phyloP scores from a whole-genome alignment of 305 asterid genomes.

The Fraxinus greggii region DNA sequence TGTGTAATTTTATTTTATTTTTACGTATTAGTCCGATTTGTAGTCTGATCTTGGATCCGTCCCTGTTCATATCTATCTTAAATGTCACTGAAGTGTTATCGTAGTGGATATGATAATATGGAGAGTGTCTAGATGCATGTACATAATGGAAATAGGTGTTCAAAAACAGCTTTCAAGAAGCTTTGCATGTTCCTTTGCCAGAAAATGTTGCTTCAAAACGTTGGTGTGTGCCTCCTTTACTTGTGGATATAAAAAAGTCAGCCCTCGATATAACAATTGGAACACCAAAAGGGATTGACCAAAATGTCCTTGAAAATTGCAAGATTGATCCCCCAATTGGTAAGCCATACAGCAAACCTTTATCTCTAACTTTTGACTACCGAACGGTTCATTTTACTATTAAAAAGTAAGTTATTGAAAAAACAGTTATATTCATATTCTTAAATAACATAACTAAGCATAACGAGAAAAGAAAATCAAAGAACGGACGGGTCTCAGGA shows the following conservation, averaged over 20 bases:
- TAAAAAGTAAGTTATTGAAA: background rate
- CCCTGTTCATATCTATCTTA: background rate
- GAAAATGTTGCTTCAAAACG: slow-evolving; percentile 37
- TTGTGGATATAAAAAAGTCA: slow-evolving; percentile 21
- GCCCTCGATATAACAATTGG: slow-evolving; percentile 26
- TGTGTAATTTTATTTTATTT: no score
- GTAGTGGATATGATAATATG: slow-evolving; percentile 6
- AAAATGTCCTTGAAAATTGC: slow-evolving; percentile 22
- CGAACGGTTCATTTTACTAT: background rate
- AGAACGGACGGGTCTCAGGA: background rate
- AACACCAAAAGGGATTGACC: slow-evolving; percentile 27
- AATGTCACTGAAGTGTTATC: background rate
- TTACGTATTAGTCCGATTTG: no score
- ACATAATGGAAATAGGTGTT: slow-evolving; percentile 16
- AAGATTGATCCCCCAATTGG: background rate
- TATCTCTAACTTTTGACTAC: background rate
- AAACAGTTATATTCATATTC: background rate
- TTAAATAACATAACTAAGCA: background rate
- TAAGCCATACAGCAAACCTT: background rate
- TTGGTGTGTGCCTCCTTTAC: slow-evolving; percentile 33
- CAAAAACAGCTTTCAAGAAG: slow-evolving; percentile 29
- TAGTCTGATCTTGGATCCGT: no score
- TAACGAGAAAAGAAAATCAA: background rate
- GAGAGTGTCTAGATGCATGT: slow-evolving; percentile 36
- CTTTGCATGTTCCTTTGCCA: slow-evolving; percentile 37